phyloP scores from a whole-genome alignment of 2,329 filamentous ascomycete species.

The Talaromyces sp. region DNA sequence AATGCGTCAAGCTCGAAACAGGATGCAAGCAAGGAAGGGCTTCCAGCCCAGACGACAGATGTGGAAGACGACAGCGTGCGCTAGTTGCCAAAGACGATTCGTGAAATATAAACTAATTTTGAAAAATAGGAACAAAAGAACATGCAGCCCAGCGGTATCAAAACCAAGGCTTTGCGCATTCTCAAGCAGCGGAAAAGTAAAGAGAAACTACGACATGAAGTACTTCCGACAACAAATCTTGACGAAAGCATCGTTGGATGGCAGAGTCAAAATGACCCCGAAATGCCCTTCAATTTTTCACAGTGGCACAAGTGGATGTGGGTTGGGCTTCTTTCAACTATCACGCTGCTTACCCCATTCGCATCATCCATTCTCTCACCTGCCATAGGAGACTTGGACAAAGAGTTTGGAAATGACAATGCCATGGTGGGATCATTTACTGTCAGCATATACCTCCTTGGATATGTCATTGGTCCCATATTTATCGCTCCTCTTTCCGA shows the following conservation, averaged over 20 bases:
- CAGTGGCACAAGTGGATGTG: conserved; percentile 21
- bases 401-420: conserved; percentile 20
- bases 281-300: conserved; percentile 54
- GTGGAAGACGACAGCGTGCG: too few relatives aligned
- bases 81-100: too few relatives aligned
- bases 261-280: conserved; percentile 55
- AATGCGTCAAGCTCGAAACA: too few relatives aligned
- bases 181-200: not conserved
- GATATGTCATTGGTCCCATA: conserved; percentile 48
- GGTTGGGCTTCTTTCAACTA: conserved; percentile 23
- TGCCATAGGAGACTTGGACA: conserved; percentile 19
- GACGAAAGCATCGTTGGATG: conserved; percentile 55
- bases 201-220: not conserved
- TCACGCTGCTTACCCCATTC: conserved; percentile 28
- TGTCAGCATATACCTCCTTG: conserved; percentile 27
- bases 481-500: conserved; percentile 63
- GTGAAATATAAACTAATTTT: too few relatives aligned
- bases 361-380: conserved; percentile 32
- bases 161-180: not conserved
- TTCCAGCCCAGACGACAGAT: too few relatives aligned
- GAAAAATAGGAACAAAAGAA: too few relatives aligned
- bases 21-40: too few relatives aligned
- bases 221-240: conserved; percentile 48
- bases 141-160: not conserved
- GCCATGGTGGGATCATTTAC: conserved; percentile 24